Evolutionary conservation across 805 yeast genomes (phyloP).

Genomic region (Wickerhamia fluorescens): DNA sequence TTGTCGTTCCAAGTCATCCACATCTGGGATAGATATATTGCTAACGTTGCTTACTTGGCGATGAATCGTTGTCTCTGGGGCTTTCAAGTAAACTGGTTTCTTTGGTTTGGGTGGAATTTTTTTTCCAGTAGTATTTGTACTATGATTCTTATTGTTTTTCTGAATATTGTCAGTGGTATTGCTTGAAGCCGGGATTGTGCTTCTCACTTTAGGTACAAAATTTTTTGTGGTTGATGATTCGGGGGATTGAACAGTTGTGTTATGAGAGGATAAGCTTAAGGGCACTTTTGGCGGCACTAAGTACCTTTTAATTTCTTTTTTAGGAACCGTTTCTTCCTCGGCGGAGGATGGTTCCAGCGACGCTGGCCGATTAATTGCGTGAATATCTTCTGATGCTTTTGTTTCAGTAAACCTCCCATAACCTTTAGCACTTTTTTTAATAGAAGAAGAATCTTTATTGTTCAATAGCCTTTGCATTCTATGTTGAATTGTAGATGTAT

Average conservation of each 20-base stretch:
- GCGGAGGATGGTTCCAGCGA: not conserved
- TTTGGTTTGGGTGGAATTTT: conserved; percentile 58
- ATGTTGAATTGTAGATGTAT: conserved; percentile 43
- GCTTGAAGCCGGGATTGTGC: too few relatives aligned
- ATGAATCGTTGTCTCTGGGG: conserved; percentile 14
- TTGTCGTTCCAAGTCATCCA: conserved; percentile 52
- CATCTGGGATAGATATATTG: conserved; percentile 41
- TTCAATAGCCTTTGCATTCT: conserved; percentile 47
- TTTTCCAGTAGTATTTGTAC: conserved; percentile 10
- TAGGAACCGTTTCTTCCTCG: too few relatives aligned
- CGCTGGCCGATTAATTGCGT: conserved; percentile 19
- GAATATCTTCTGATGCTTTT: conserved; percentile 23
- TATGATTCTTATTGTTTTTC: too few relatives aligned
- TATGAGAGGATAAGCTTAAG: conserved; percentile 15
- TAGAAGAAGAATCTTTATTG: conserved; percentile 35
- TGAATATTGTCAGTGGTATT: too few relatives aligned
- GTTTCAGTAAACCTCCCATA: conserved; percentile 68
- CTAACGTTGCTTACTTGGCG: conserved; percentile 30
- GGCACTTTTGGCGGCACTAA: conserved; percentile 34
- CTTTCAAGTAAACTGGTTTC: conserved; percentile 51
- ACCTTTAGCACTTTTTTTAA: conserved; percentile 64
- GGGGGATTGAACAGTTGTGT: conserved; percentile 1
- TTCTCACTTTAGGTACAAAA: conserved; percentile 1
- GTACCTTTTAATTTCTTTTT: conserved; percentile 3
- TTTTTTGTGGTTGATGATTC: conserved; percentile 1